A percentile compares a stretch with the other conserved stretches of the same genome.
Conservation (phyloP, 306 rosid genomes). For the Lupinus albus region DNA sequence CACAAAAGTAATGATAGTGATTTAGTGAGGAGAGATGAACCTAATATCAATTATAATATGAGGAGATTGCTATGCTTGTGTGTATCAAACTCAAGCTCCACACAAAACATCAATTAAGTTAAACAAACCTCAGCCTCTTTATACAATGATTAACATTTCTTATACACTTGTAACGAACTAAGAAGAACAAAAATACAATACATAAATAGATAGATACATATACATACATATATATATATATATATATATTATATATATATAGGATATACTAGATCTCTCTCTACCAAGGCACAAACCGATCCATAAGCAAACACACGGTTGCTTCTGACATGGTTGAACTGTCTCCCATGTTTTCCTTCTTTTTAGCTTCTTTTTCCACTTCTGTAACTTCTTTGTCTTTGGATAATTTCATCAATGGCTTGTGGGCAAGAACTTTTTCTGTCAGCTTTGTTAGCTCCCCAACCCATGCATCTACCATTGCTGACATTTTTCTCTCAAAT, state of each 20-base stretch:
- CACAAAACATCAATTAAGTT: not conserved
- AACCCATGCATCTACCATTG: slow-evolving; percentile 66
- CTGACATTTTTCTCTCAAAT: slow-evolving; percentile 54
- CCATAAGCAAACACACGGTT: slow-evolving; percentile 74
- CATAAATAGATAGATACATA: not conserved
- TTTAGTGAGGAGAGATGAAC: no score
- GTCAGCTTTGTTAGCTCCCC: slow-evolving; percentile 65
- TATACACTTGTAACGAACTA: not conserved
- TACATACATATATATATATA: no score
- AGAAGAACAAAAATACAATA: slow-evolving; percentile 5
- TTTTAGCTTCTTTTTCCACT: slow-evolving; percentile 24
- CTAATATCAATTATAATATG: no score
- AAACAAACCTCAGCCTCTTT: not conserved
- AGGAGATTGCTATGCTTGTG: not conserved
- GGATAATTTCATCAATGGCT: slow-evolving; percentile 22
- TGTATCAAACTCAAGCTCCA: not conserved
- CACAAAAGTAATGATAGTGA: not conserved
- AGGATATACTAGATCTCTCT: not conserved
- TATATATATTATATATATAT: not conserved
- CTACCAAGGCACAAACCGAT: slow-evolving; percentile 78
- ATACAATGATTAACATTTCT: not conserved
- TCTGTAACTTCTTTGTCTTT: slow-evolving; percentile 40
- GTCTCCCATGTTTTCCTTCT: slow-evolving; percentile 28
- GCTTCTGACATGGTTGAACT: slow-evolving; percentile 62
- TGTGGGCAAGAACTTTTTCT: slow-evolving; percentile 51